A percentile compares a stretch with the other conserved stretches of the same genome.
These are phyloP conservation scores for Linanthus parryae DNA, from an alignment of 148 eudicot genomes.

Conservation along the genomic window DNA sequence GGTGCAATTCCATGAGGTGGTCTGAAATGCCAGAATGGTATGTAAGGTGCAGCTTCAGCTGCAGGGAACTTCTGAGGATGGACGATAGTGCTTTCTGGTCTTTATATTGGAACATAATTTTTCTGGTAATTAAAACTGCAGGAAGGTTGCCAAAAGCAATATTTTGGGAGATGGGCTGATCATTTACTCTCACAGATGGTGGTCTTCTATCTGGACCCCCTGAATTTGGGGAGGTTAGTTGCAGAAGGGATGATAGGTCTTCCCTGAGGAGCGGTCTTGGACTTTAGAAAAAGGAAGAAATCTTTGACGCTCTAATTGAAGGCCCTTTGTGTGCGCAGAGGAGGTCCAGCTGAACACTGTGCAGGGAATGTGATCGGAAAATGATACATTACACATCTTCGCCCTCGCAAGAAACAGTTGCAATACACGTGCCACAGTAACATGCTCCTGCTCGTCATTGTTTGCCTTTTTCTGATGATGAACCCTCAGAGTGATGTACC, in stretches of 20 bases:
- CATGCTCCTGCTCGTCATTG: slow-evolving; percentile 62
- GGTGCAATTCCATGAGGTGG: slow-evolving; percentile 53
- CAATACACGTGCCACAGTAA: slow-evolving; percentile 58
- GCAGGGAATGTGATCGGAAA: slow-evolving; percentile 54
- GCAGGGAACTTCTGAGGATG: slow-evolving; percentile 39
- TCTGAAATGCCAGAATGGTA: slow-evolving; percentile 44
- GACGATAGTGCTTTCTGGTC: slow-evolving; percentile 19
- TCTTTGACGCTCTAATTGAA: slow-evolving; percentile 41
- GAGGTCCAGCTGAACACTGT: slow-evolving; percentile 34
- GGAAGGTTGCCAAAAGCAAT: slow-evolving; percentile 11
- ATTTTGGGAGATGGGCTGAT: slow-evolving; percentile 13
- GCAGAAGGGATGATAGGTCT: slow-evolving; percentile 16
- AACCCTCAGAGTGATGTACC: slow-evolving; percentile 39
- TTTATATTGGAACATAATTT: slow-evolving; percentile 11
- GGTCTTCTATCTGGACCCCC: slow-evolving; percentile 15
- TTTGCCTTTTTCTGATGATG: slow-evolving; percentile 28
- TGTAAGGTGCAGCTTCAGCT: slow-evolving; percentile 49
- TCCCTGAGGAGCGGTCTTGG: slow-evolving; percentile 29
- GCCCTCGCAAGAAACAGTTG: slow-evolving; percentile 44
- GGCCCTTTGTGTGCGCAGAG: slow-evolving; percentile 29
- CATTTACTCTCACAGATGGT: not conserved
- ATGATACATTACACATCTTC: slow-evolving; percentile 32
- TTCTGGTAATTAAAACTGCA: not conserved
- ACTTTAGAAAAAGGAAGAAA: slow-evolving; percentile 53
- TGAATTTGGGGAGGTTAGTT: slow-evolving; percentile 15